These are phyloP conservation scores for Hortiboletus rubellus DNA, from an alignment of 1,284 basidiomycete genomes.

Conservation along the genomic window DNA sequence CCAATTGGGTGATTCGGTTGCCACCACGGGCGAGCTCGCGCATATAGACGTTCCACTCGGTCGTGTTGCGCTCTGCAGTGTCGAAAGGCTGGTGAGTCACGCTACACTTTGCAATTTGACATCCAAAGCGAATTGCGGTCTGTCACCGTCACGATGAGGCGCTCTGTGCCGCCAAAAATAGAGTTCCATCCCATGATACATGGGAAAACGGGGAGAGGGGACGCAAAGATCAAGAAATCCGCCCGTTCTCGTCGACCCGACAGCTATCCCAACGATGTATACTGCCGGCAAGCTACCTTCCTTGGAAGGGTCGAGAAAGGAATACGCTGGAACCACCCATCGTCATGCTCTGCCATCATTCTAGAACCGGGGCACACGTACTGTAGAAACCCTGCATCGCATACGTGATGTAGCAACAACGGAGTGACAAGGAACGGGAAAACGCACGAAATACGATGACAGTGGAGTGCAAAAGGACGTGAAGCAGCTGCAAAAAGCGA, in stretches of 20 bases:
- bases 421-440: not conserved
- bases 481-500: constrained; percentile 54
- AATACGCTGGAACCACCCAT: constrained; percentile 40
- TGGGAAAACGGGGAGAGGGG: too few species aligned
- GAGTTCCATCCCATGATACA: too few species aligned
- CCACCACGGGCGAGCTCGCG: constrained; percentile 44
- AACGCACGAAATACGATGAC: constrained; percentile 61
- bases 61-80: constrained; percentile 45
- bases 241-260: constrained; percentile 30
- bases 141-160: too few species aligned
- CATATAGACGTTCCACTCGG: constrained; percentile 51
- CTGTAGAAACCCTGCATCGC: constrained; percentile 62
- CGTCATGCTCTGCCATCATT: not conserved
- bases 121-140: too few species aligned
- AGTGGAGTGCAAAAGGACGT: constrained; percentile 54
- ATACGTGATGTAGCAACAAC: constrained; percentile 50
- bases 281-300: constrained; percentile 40
- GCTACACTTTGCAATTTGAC: too few species aligned
- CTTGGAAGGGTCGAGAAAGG: constrained; percentile 45
- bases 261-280: constrained; percentile 56
- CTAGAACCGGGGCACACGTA: constrained; percentile 36
- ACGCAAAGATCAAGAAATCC: too few species aligned
- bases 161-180: too few species aligned
- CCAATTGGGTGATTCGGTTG: constrained; percentile 43
- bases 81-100: too few species aligned